Base-by-base conservation (phyloP, 768 basidiomycete species). In the Tylopilus sp. region DNA sequence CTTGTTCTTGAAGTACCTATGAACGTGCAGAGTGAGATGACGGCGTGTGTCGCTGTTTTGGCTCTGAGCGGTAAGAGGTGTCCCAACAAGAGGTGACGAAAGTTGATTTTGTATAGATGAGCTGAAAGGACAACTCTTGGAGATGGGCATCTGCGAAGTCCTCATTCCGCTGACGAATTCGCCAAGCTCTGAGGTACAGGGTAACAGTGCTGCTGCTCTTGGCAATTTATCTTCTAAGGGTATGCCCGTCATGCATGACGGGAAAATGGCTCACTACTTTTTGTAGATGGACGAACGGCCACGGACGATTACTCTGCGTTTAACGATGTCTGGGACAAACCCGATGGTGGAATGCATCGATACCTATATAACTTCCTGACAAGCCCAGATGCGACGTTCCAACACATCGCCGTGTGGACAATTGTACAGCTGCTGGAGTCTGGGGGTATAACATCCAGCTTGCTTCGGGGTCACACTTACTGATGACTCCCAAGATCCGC, bases 341-440 rank as follows among this genome's bases (percentile, higher is more conserved):
- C 97, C 8, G 94, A 97, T 52, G 97, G 95, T 19, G 97, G 97
- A 38, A 87, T 99, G 80, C 96, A 98, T 69, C 83, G 82, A 55
- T 99, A 99, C 72, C 78, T 99, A 40, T 87, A 92, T 67, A 83
- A 92, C 41, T 99, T 99, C 83, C 73, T 99, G 61, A 91, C 84
- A 37, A 95, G 91, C 65, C 77, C 89, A 7, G 97, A 99, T 65
- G 87, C 92, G 14, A 99, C 97, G 1, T 99, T 99, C 86, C 95
- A 98, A 70, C 97, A 99, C 67, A 99, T 98, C 57, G 97, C 97
- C 30, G 94, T 99, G 40, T 99, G 97, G 97, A 98, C 97, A 0
- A 95, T 98, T 60, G 95, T 98, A 24, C 97, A 99, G 67, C 74
- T 99, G 21, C 78, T 99, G 25, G 97, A 99, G 69, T 96, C 96